A percentile compares a stretch with the other conserved stretches of the same genome.
Evolutionary conservation across 495 filamentous ascomycete genomes (phyloP).

Genomic region (Rusavskia elegans): DNA sequence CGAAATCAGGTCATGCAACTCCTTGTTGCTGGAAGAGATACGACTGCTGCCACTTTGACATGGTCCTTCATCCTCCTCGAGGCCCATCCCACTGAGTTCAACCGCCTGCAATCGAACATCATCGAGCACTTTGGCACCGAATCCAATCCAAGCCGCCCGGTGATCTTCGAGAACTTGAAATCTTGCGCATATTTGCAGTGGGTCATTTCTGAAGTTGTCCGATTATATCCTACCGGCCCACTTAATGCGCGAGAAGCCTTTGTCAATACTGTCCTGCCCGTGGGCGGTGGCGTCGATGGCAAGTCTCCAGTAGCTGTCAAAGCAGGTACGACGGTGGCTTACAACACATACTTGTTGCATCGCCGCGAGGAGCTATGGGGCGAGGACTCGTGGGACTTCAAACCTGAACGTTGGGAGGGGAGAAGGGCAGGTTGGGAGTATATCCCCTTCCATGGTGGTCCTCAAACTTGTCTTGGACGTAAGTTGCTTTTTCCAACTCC

Average conservation of each 20-base stretch:
- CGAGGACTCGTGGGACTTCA: background rate
- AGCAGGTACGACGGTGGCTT: conserved; percentile 27
- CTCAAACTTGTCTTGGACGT: conserved; percentile 3
- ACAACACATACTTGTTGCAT: conserved; percentile 21
- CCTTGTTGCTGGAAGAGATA: conserved; percentile 26
- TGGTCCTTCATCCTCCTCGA: conserved; percentile 2
- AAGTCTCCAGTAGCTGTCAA: conserved; percentile 30
- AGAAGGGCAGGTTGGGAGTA: conserved; percentile 3
- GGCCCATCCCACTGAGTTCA: conserved; percentile 8
- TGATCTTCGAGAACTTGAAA: background rate
- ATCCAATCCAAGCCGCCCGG: background rate
- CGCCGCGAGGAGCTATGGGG: conserved; percentile 2
- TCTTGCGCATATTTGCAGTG: conserved; percentile 1
- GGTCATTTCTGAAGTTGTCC: conserved; percentile 14
- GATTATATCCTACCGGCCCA: conserved; percentile 40
- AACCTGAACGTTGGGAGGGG: conserved; percentile 5
- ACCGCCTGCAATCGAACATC: conserved; percentile 32
- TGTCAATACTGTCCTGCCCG: conserved; percentile 34
- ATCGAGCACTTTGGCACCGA: conserved; percentile 21
- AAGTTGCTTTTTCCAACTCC: background rate
- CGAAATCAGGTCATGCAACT: conserved; percentile 17
- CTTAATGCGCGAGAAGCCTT: conserved; percentile 25
- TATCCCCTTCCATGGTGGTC: conserved; percentile 5
- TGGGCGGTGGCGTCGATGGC: conserved; percentile 49
- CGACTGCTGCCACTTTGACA: conserved; percentile 19